A percentile compares a stretch with the other conserved stretches of the same genome.
Conservation (phyloP, 345 rosid species). For the Theobroma cacao region DNA sequence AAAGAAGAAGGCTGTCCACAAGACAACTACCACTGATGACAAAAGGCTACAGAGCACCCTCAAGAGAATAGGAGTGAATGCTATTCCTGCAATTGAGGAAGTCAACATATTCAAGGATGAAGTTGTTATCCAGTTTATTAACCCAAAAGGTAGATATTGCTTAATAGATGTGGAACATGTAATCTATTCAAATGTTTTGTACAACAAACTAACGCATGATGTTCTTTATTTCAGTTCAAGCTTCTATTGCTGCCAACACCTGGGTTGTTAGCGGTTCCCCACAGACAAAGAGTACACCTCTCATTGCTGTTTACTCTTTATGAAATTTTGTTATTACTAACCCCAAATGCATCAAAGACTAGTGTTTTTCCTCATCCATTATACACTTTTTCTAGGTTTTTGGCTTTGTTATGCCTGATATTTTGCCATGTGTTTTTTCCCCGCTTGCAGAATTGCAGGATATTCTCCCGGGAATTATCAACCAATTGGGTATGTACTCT, state of each 20-base stretch:
- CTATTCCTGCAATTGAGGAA: constrained; percentile 90
- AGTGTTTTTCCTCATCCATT: background rate
- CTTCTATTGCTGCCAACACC: constrained; percentile 93
- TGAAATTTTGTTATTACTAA: background rate
- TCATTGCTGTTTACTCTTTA: background rate
- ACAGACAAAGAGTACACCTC: constrained; percentile 75
- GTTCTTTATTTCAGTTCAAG: constrained; percentile 65
- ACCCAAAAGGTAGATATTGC: constrained; percentile 70
- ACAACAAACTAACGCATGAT: background rate
- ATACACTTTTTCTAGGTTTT: background rate
- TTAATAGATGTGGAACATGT: background rate
- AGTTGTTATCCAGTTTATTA: constrained; percentile 74
- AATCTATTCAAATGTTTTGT: background rate
- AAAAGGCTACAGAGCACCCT: constrained; percentile 92
- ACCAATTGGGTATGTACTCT: constrained; percentile 64
- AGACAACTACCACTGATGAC: constrained; percentile 94
- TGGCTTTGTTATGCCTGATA: background rate
- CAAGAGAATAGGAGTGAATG: constrained; percentile 89
- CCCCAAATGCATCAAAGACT: background rate
- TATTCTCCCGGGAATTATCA: constrained; percentile 83
- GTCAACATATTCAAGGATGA: constrained; percentile 97
- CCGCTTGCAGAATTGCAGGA: constrained; percentile 71
- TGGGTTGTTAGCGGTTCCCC: constrained; percentile 98
- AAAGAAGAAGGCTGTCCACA: constrained; percentile 99
- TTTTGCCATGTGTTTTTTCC: background rate